Evolutionary conservation across 345 rosid species (phyloP), one percentile per base, ranked within the genome.

Genomic region (Gossypium ekmanianum): DNA sequence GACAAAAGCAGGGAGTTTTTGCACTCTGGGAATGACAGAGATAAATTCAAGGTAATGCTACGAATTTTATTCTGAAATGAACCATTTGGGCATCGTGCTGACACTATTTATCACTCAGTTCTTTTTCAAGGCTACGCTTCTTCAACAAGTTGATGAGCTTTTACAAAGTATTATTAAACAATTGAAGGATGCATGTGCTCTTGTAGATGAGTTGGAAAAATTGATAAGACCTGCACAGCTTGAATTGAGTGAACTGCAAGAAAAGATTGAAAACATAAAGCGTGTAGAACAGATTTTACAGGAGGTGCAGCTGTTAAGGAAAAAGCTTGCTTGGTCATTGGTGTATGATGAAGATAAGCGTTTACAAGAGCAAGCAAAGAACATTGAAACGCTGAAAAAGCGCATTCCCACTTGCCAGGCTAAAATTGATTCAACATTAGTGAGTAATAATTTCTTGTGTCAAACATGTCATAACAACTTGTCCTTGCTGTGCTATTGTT

Each of bases 1-100:
- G 99, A 95, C 85, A 95, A 88, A 85, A 95, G 99, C 87, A 89
- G 98, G 82, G 99, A 95, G 77, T 95, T 95, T 76, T 77, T 95
- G 62, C 99, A 95, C 83, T 95, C 99, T 75, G 99, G 99, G 51
- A 93, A 91, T 83, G 93, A 89, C 81, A 95, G 86, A 79, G 99
- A 95, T 78, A 95, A 93, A 80, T 95, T 95, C 81, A 93, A 87
- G 96, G 99, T 95, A 79, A 62, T 9, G 56, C 57, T 71, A 63
- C 26, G 55, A 64, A 70, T 59, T 77, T 17, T 68, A 16, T 43
- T 65, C 41, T 64, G 50, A 73, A 72, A 41, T 68, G 44, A 58
- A 61, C n/a, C 64, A 57, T 75, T 34, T 70, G 63, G 66, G 47
- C 73, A 41, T 43, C 74, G 52, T 72, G 62, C 78, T 90, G 69